Percentiles rank a stretch among this genome's conserved stretches.
Conservation (phyloP, 495 filamentous ascomycete genomes). For the Hypoxylon trugodes region DNA sequence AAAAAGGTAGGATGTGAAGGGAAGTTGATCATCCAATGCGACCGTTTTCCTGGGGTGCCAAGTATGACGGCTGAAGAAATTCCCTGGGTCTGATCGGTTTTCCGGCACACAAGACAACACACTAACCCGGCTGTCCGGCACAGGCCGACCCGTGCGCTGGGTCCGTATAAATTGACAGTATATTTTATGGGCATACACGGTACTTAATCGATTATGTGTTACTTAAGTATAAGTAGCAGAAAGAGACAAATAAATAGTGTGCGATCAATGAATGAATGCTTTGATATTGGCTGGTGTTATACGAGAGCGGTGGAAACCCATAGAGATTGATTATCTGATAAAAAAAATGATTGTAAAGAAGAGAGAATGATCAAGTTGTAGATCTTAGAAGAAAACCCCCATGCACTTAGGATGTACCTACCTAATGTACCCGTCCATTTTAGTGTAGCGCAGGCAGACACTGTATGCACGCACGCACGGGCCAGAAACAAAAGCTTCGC, state of each 20-base stretch:
- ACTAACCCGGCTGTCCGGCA: slow-evolving; percentile 44
- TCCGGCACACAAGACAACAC: slow-evolving; percentile 36
- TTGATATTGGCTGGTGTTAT: too few relatives aligned
- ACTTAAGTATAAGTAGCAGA: too few relatives aligned
- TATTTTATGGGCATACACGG: background rate
- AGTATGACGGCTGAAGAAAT: slow-evolving; percentile 41
- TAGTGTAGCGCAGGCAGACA: slow-evolving; percentile 6
- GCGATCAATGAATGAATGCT: too few relatives aligned
- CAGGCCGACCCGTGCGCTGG: slow-evolving; percentile 39
- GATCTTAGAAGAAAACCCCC: too few relatives aligned
- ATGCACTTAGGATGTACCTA: too few relatives aligned
- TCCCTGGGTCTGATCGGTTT: slow-evolving; percentile 38
- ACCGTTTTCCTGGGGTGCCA: slow-evolving; percentile 32
- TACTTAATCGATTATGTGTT: too few relatives aligned
- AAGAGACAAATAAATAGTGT: too few relatives aligned
- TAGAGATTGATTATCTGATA: too few relatives aligned
- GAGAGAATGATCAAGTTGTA: too few relatives aligned
- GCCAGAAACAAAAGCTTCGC: slow-evolving; percentile 21
- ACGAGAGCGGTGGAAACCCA: too few relatives aligned
- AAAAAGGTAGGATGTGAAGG: slow-evolving; percentile 24
- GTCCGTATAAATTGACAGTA: slow-evolving; percentile 31
- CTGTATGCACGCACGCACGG: slow-evolving; percentile 6
- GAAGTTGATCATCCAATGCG: slow-evolving; percentile 31
- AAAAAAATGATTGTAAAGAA: too few relatives aligned
- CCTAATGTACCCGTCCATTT: too few relatives aligned